Base-by-base conservation (phyloP, 2,329 filamentous ascomycete genomes). In the Hypoxylon sp. region DNA sequence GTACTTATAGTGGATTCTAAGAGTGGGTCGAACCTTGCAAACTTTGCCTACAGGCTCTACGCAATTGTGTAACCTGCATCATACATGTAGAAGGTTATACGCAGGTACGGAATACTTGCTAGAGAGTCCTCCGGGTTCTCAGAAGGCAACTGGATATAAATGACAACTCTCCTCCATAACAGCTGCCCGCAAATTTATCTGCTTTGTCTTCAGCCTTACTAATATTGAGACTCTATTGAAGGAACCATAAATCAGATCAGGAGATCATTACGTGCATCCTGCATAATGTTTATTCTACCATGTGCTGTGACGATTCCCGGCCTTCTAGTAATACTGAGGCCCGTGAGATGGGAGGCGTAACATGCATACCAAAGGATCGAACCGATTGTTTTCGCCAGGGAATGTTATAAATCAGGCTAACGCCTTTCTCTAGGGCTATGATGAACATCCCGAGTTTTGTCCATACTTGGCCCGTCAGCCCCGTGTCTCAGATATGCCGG, bases 381-480 rank as follows among this genome's bases (percentile, higher is more conserved):
- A 54, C 54, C 37, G 33, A 22, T 67, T 57, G 25, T 56, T 54
- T 60, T 49, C 31, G 14, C 53, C 61, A 58, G 35, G 40, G 30
- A 46, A 46, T 51, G 50, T 46, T 42, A 31, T 51, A 55, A 70
- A 55, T 50, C 31, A 61, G 35, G 50, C 69, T 72, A 70, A 65
- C 66, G 63, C 40, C 56, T 64, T 69, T 57, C 59, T 61, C 31
- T 30, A 58, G 22, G 54, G 63, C 50, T 61, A 69, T 71, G 66
- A 57, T 64, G 68, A 37, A 76, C 73, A 77, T 77, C 44, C 75
- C 75, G 75, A 77, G 74, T 69, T 77, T 75, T 66, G 73, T 72
- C 74, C 75, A 76, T 57, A 56, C 46, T 69, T 61, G 54, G 54
- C 6, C 66, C 63, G 20, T 20, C 20, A 20, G 20, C 20, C 20